A percentile compares a stretch with the other conserved stretches of the same genome.
Conservation (phyloP, 768 basidiomycete genomes). For the Mycena vitilis region DNA sequence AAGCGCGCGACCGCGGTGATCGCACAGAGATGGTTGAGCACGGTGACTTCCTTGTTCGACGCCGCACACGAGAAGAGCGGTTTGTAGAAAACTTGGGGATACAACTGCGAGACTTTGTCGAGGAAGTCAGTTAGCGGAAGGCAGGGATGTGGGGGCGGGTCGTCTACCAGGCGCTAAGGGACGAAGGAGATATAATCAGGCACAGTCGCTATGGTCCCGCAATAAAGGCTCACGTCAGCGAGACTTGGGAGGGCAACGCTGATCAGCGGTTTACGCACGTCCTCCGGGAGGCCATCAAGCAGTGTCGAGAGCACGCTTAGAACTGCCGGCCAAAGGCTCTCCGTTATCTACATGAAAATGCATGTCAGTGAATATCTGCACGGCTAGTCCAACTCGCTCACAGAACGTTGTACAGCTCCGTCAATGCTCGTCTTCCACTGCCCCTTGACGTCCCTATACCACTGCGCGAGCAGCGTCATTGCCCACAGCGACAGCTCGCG, state of each 20-base stretch:
- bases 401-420: slow-evolving; percentile 52
- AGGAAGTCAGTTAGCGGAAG: slow-evolving; percentile 63
- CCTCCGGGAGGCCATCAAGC: slow-evolving; percentile 60
- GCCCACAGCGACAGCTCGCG: slow-evolving; percentile 46
- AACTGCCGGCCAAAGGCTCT: slow-evolving; percentile 56
- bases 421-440: slow-evolving; percentile 60
- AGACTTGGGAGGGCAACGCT: slow-evolving; percentile 57
- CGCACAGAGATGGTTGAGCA: slow-evolving; percentile 68
- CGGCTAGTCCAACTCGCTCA: slow-evolving; percentile 42
- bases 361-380: not conserved
- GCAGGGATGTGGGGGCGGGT: slow-evolving; percentile 63
- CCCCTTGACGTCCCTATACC: slow-evolving; percentile 50
- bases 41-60: slow-evolving; percentile 68
- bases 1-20: slow-evolving; percentile 64
- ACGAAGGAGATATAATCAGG: not conserved
- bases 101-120: slow-evolving; percentile 57
- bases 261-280: slow-evolving; percentile 55
- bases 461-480: slow-evolving; percentile 46
- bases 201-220: slow-evolving; percentile 4
- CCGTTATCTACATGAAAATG: slow-evolving; percentile 46
- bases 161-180: slow-evolving; percentile 62
- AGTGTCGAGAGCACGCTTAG: slow-evolving; percentile 55
- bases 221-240: slow-evolving; percentile 56
- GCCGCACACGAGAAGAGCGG: slow-evolving; percentile 78
- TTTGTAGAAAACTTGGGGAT: slow-evolving; percentile 77